Evolutionary conservation across 2,329 filamentous ascomycete species (phyloP).

Genomic region (Fusarium pseudograminearum): DNA sequence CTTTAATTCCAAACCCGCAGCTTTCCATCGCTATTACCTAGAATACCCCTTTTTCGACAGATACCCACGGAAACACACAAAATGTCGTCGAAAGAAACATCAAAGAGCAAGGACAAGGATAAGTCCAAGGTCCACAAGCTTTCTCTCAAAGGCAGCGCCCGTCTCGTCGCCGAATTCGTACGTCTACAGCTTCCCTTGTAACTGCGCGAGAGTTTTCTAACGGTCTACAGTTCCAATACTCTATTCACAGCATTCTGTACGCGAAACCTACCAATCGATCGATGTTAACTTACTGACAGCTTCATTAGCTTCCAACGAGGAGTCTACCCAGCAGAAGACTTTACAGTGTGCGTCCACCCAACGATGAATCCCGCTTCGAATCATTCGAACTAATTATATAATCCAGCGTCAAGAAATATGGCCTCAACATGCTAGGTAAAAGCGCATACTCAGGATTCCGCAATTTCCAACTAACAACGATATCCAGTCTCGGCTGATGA

Average conservation of each 20-base stretch:
- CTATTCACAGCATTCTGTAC: constrained; percentile 95
- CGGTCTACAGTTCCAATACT: constrained; percentile 86
- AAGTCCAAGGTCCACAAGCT: constrained; percentile 96
- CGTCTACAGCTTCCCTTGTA: constrained; percentile 63
- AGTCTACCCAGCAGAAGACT: constrained; percentile 94
- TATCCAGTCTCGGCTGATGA: constrained; percentile 86
- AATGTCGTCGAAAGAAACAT: constrained; percentile 51
- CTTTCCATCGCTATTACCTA: not conserved
- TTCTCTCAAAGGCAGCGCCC: constrained; percentile 84
- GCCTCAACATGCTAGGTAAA: constrained; percentile 91
- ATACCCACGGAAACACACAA: not conserved
- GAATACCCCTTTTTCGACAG: not conserved
- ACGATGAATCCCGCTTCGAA: not conserved
- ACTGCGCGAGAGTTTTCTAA: constrained; percentile 33
- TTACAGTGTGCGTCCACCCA: constrained; percentile 77
- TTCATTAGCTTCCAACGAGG: constrained; percentile 80
- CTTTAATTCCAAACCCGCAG: constrained; percentile 18
- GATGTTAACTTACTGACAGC: constrained; percentile 9
- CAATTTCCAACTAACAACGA: constrained; percentile 19
- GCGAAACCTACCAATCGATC: not conserved
- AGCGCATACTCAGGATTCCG: constrained; percentile 31
- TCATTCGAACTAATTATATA: constrained; percentile 8
- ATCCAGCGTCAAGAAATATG: constrained; percentile 91
- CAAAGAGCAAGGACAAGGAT: constrained; percentile 62
- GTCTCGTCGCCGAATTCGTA: constrained; percentile 95